Evolutionary conservation across 108 stramenopile genomes (phyloP), one percentile per base, ranked within the genome.

Genomic region (Nitzschia sp.): DNA sequence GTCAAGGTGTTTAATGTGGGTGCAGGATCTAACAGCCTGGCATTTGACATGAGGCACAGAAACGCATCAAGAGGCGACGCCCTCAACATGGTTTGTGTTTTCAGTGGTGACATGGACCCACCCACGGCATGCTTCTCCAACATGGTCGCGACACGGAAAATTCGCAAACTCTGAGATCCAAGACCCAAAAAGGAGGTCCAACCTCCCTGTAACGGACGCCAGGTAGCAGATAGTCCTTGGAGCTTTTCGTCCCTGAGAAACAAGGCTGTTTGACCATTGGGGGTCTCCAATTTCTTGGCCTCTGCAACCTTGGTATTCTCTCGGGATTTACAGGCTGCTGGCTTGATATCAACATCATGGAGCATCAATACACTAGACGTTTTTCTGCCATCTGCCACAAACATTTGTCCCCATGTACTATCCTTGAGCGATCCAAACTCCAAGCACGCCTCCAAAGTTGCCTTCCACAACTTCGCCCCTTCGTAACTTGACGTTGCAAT

Each of bases 11-110:
- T 64, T 20, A 43, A 12, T 8, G 51, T 12, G 19, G 46, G n/a
- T 44, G n/a, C 22, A 58, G 25, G 24, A n/a, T 41, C 15, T n/a
- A n/a, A n/a, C 12, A 88, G 65, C 61, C 84, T 70, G 34, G 73
- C 81, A 55, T 73, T 71, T 50, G 84, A 86, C 91, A 92, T 92
- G 46, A 93, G 70, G 60, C 86, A 90, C 77, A 90, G 81, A 70
- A 95, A 95, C 8, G 90, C 90, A 65, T 93, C 89, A 24, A 86
- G 51, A 17, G 86, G 81, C 15, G 77, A 80, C 10, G 85, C 80
- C 41, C 83, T 78, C n/a, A 95, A 53, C 12, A 87, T 84, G 10
- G 90, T 20, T 41, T 86, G 87, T 19, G 85, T 63, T 67, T 86
- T 84, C 12, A 90, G 63, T 2, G 89, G 88, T 7, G 75, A 83